phyloP scores from a whole-genome alignment of 768 basidiomycete species.

The Xanthoconium stramineum region DNA sequence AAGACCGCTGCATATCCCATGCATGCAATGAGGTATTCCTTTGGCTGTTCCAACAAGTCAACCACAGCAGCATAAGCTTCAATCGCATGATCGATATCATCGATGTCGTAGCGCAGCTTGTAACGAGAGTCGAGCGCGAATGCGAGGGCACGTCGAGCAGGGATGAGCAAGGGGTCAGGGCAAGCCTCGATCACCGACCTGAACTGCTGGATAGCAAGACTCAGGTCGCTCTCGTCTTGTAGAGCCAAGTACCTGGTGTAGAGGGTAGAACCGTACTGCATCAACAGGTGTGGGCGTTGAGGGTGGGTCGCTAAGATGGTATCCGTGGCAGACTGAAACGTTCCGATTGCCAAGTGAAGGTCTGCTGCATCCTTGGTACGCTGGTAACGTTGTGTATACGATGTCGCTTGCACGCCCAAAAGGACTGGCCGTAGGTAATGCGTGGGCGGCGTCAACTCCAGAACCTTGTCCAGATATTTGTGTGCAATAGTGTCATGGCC shows the following conservation, averaged over 20 bases:
- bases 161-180: constrained; percentile 1
- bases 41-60: not conserved
- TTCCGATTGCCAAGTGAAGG: constrained; percentile 13
- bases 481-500: not conserved
- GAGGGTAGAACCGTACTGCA: constrained; percentile 21
- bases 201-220: constrained; percentile 16
- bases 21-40: constrained; percentile 2
- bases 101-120: constrained; percentile 6
- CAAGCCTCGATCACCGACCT: not conserved
- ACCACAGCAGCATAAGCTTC: constrained; percentile 10
- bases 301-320: constrained; percentile 7
- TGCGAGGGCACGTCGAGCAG: constrained; percentile 5
- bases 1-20: constrained; percentile 8
- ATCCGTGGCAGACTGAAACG: not conserved
- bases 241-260: constrained; percentile 10
- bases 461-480: constrained; percentile 8
- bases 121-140: constrained; percentile 11
- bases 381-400: constrained; percentile 8
- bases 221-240: constrained; percentile 16
- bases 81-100: constrained; percentile 13
- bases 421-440: constrained; percentile 12
- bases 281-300: constrained; percentile 9
- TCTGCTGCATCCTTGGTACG: constrained; percentile 10
- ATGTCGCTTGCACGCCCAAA: constrained; percentile 10
- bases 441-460: constrained; percentile 1